Evolutionary conservation across 2,329 filamentous ascomycete species (phyloP).

Genomic region (Mycogone perniciosa): DNA sequence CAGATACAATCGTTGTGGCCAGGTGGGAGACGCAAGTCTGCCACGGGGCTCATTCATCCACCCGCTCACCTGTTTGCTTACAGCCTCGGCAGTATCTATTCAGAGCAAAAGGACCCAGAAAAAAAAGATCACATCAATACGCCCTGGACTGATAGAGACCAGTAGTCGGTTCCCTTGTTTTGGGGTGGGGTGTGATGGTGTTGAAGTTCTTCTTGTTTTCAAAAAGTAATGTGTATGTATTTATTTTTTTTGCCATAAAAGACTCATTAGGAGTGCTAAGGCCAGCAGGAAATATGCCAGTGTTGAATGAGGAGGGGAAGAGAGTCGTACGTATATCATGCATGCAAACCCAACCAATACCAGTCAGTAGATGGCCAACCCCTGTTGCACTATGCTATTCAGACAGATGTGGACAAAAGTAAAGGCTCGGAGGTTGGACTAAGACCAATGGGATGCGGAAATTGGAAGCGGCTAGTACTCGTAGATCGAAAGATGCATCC

Average conservation of each 20-base stretch:
- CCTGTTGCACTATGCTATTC: background rate
- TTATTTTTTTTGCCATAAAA: too few relatives aligned
- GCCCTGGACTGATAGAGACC: background rate
- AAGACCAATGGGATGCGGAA: background rate
- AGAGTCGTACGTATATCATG: background rate
- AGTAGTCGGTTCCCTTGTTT: background rate
- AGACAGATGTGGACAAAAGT: background rate
- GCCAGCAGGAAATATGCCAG: background rate
- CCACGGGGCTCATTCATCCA: background rate
- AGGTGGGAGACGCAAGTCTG: background rate
- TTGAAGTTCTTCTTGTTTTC: background rate
- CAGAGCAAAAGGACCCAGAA: background rate
- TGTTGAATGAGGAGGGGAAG: background rate
- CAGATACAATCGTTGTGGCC: background rate
- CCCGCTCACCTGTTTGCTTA: constrained; percentile 1
- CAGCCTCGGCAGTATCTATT: background rate
- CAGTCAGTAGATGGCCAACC: too few relatives aligned
- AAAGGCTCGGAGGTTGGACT: background rate
- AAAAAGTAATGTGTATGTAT: too few relatives aligned
- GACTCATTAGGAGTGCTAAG: background rate
- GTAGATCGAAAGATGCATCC: background rate
- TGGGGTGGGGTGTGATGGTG: background rate
- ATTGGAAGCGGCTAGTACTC: background rate
- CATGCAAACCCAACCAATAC: background rate
- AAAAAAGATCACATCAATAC: background rate